Percentiles rank a stretch among this genome's conserved stretches.
Conservation (phyloP, 73 alveolate species). For the Uronychia binucleata region DNA sequence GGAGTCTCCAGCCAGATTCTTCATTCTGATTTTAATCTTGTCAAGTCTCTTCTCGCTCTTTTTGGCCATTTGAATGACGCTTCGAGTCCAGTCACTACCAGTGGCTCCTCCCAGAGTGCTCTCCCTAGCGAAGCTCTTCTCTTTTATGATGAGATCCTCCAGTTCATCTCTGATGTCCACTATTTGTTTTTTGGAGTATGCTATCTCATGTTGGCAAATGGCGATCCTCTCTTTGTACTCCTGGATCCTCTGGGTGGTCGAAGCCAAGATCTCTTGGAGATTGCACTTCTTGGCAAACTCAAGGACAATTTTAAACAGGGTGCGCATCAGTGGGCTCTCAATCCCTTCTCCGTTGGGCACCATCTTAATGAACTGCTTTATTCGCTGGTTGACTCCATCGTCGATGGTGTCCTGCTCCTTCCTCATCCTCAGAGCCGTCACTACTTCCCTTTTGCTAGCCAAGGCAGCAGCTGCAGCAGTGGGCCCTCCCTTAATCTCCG, state of each 20-base stretch:
- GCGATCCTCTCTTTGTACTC: conserved; percentile 40
- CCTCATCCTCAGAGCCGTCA: background rate
- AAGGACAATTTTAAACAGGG: background rate
- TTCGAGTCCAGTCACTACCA: conserved; percentile 17
- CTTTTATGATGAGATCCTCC: conserved; percentile 47
- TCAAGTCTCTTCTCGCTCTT: conserved; percentile 40
- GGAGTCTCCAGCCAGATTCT: conserved; percentile 60
- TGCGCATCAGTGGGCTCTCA: background rate
- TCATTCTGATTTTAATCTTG: conserved; percentile 14
- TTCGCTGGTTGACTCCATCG: background rate
- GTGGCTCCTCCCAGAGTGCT: conserved; percentile 24
- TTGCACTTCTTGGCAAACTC: conserved; percentile 10
- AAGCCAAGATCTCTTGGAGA: conserved; percentile 2
- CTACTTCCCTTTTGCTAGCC: background rate
- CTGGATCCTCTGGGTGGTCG: conserved; percentile 19
- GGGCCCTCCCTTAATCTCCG: background rate
- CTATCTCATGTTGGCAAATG: conserved; percentile 15
- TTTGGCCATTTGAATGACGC: conserved; percentile 20
- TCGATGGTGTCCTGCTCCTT: background rate
- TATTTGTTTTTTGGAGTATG: conserved; percentile 23
- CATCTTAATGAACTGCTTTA: background rate
- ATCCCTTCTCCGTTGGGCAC: background rate
- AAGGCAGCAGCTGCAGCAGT: background rate
- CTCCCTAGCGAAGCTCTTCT: conserved; percentile 18
- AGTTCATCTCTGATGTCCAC: conserved; percentile 43